phyloP scores from a whole-genome alignment of 805 yeast species.

The Grigorovia transvaalensis region DNA sequence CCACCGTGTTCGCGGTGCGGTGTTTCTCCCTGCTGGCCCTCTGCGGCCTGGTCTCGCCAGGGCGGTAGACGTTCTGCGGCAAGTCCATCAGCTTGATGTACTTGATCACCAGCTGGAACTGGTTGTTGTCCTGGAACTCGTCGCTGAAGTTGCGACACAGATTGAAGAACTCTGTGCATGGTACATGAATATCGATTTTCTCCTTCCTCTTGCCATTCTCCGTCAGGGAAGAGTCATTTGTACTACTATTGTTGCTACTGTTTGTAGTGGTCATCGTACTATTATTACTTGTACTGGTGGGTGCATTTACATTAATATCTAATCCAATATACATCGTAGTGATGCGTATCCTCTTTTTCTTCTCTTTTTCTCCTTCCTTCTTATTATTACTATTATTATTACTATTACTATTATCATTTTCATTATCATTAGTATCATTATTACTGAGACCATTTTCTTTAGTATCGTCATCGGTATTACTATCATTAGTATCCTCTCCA shows the following conservation, averaged over 20 bases:
- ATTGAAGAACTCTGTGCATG: constrained; percentile 80
- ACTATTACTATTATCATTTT: constrained; percentile 22
- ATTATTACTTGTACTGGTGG: not conserved
- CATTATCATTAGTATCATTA: constrained; percentile 26
- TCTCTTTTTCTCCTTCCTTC: constrained; percentile 25
- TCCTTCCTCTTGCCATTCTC: constrained; percentile 39
- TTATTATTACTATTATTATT: constrained; percentile 27
- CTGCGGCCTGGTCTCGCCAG: constrained; percentile 71
- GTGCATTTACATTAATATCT: constrained; percentile 28
- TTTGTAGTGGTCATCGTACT: not conserved
- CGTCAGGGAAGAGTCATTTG: not conserved
- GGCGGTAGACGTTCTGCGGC: constrained; percentile 74
- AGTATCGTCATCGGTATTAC: no score
- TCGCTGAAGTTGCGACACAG: constrained; percentile 65
- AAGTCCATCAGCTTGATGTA: constrained; percentile 70
- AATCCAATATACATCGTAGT: constrained; percentile 79
- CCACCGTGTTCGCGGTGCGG: constrained; percentile 1
- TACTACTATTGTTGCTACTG: not conserved
- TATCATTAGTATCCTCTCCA: not conserved
- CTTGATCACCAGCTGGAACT: constrained; percentile 48
- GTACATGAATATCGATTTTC: constrained; percentile 74
- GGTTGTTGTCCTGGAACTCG: constrained; percentile 50
- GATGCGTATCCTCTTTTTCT: constrained; percentile 40
- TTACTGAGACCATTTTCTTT: no score
- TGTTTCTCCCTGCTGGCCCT: constrained; percentile 37